Percentiles rank a stretch among this genome's conserved stretches.
These are phyloP conservation scores for Tetrahymena malaccensis DNA, from an alignment of 73 alveolate genomes.

Conservation along the genomic window DNA sequence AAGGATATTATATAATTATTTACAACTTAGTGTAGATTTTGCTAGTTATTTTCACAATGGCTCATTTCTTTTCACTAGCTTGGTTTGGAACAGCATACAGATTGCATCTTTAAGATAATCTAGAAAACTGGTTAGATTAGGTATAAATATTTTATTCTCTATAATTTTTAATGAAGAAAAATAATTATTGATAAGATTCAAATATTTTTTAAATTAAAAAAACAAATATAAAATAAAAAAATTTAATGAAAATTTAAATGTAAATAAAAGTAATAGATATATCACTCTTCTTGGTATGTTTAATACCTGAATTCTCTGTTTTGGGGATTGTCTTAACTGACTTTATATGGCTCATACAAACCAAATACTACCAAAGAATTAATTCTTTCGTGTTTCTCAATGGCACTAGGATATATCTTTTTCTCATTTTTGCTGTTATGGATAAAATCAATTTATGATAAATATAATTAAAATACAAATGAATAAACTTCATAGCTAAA, in stretches of 20 bases:
- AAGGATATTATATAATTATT: not conserved
- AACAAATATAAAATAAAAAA: not conserved
- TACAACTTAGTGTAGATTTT: not conserved
- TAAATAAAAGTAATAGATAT: not conserved
- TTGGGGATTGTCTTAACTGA: not conserved
- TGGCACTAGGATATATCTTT: not conserved
- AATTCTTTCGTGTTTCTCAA: not conserved
- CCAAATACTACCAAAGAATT: not conserved
- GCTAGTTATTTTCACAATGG: not conserved
- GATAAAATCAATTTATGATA: not conserved
- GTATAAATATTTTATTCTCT: not conserved
- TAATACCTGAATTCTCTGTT: not conserved
- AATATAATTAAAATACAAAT: not conserved
- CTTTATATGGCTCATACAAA: not conserved
- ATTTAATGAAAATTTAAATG: too few relatives aligned
- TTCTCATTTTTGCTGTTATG: not conserved
- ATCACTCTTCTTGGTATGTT: not conserved
- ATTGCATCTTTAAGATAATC: not conserved
- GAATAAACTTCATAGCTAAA: not conserved
- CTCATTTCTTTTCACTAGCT: not conserved
- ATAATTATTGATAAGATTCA: not conserved
- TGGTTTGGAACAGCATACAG: not conserved
- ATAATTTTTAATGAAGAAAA: not conserved
- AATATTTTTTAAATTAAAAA: too few relatives aligned
- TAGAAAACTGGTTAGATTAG: not conserved